Percentiles rank a stretch among this genome's conserved stretches.
phyloP scores from a whole-genome alignment of 306 rosid species.

The Leucaena leucocephala region DNA sequence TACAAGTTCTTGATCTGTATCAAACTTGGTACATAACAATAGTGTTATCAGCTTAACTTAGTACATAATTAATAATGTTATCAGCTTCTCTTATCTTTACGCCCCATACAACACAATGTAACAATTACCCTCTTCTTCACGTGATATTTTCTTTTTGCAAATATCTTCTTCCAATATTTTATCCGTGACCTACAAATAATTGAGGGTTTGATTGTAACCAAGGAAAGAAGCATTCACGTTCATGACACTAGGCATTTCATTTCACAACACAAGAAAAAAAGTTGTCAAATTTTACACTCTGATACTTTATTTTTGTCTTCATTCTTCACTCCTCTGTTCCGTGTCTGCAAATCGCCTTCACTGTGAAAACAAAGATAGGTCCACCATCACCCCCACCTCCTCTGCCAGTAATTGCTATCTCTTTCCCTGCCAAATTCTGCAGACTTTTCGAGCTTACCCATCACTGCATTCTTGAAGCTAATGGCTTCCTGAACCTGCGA shows the following conservation, averaged over 20 bases:
- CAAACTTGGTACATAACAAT: background rate
- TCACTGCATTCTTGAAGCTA: conserved; percentile 78
- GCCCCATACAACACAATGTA: too few relatives aligned
- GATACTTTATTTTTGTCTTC: conserved; percentile 14
- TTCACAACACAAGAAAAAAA: conserved; percentile 29
- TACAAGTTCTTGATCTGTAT: background rate
- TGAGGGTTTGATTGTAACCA: conserved; percentile 13
- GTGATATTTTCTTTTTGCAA: background rate
- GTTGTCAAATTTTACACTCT: conserved; percentile 10
- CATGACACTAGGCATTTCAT: background rate
- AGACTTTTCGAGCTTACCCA: conserved; percentile 69
- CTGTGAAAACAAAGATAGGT: conserved; percentile 19
- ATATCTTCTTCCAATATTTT: background rate
- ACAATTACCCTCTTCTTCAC: background rate
- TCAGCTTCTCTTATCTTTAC: too few relatives aligned
- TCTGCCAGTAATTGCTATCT: conserved; percentile 43
- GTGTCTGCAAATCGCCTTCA: conserved; percentile 15
- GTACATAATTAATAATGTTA: too few relatives aligned
- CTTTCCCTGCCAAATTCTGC: conserved; percentile 47
- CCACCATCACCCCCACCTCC: conserved; percentile 40
- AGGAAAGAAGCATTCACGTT: background rate
- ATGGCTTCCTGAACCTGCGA: conserved; percentile 76
- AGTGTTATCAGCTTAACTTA: too few relatives aligned
- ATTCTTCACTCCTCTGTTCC: conserved; percentile 14
- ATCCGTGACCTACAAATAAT: background rate